These are phyloP conservation scores for Scleroderma bovista DNA, from an alignment of 768 basidiomycete species.

Conservation along the genomic window DNA sequence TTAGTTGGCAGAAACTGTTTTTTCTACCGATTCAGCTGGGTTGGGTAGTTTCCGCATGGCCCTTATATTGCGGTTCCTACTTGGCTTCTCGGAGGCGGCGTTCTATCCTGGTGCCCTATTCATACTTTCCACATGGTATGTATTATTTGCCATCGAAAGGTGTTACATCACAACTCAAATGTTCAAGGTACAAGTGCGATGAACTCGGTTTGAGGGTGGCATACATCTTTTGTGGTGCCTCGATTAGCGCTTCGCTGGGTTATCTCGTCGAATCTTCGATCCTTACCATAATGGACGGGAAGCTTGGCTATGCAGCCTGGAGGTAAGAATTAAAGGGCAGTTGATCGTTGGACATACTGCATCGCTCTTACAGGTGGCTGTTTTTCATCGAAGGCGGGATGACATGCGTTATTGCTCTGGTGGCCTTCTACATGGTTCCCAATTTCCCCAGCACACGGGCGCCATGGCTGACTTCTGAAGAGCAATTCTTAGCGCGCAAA, in stretches of 20 bases:
- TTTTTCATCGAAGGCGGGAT: slow-evolving; percentile 61
- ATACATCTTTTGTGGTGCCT: slow-evolving; percentile 60
- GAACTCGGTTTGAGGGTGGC: slow-evolving; percentile 67
- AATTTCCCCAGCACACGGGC: slow-evolving; percentile 61
- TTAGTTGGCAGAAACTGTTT: background rate
- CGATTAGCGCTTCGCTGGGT: slow-evolving; percentile 78
- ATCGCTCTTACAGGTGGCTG: slow-evolving; percentile 49
- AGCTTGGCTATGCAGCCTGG: slow-evolving; percentile 66
- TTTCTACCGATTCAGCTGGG: slow-evolving; percentile 19
- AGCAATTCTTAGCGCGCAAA: slow-evolving; percentile 46
- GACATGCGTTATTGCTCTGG: slow-evolving; percentile 45
- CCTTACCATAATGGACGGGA: slow-evolving; percentile 60
- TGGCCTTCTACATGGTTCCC: slow-evolving; percentile 59
- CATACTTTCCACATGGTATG: slow-evolving; percentile 57
- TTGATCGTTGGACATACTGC: too few relatives aligned
- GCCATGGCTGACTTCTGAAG: slow-evolving; percentile 52
- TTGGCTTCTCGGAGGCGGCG: slow-evolving; percentile 64
- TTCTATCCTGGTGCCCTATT: slow-evolving; percentile 67
- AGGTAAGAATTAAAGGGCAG: slow-evolving; percentile 33
- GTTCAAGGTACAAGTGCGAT: slow-evolving; percentile 45
- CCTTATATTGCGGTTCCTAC: slow-evolving; percentile 61
- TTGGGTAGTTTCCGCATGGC: slow-evolving; percentile 47
- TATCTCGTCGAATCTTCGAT: slow-evolving; percentile 74
- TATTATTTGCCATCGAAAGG: background rate
- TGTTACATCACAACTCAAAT: background rate